These are phyloP conservation scores for Chrysanthemum seticuspe DNA, from an alignment of 129 eudicot species.

Conservation along the genomic window DNA sequence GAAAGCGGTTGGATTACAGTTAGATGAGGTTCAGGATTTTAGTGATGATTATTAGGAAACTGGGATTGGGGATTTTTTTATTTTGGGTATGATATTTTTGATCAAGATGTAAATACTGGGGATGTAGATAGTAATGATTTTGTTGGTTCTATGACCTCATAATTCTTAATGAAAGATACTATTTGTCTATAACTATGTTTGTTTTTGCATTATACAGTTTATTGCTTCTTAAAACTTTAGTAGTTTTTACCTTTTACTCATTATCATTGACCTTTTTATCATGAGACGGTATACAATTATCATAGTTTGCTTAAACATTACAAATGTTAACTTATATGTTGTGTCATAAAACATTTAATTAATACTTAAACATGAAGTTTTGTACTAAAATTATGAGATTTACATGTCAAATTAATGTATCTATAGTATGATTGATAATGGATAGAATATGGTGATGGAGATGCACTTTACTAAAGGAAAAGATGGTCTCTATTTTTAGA, in stretches of 20 bases:
- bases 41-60: background rate
- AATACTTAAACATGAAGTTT: too few relatives aligned
- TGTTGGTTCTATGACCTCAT: background rate
- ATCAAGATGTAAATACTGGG: conserved; percentile 17
- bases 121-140: conserved; percentile 11
- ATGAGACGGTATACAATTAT: too few relatives aligned
- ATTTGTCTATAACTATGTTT: background rate
- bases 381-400: too few relatives aligned
- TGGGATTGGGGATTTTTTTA: background rate
- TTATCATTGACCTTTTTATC: too few relatives aligned
- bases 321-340: too few relatives aligned
- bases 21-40: conserved; percentile 26
- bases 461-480: conserved; percentile 2
- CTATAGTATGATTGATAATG: background rate
- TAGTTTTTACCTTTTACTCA: background rate
- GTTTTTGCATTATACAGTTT: too few relatives aligned
- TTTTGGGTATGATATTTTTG: conserved; percentile 1
- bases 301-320: too few relatives aligned
- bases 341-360: too few relatives aligned
- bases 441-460: background rate
- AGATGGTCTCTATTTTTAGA: background rate
- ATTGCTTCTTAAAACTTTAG: too few relatives aligned
- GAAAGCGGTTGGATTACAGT: conserved; percentile 49
- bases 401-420: too few relatives aligned
- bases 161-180: background rate